phyloP scores from a whole-genome alignment of 495 filamentous ascomycete genomes.

The Cercophora scortea region DNA sequence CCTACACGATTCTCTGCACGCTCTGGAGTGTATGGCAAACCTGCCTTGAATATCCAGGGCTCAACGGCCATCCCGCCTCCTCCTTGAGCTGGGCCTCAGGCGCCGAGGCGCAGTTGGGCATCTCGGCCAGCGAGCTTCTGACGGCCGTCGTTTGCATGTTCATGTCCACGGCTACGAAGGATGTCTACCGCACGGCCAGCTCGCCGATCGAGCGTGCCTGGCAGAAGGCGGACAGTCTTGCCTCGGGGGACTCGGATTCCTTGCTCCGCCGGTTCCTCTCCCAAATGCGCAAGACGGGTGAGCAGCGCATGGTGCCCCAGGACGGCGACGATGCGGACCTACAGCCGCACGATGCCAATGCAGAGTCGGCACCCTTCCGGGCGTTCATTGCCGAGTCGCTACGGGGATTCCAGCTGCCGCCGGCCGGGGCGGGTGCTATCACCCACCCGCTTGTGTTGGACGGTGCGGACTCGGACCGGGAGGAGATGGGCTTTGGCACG shows the following conservation, averaged over 20 bases:
- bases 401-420: neutral
- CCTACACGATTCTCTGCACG: conserved; percentile 9
- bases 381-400: neutral
- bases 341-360: neutral
- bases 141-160: conserved; percentile 11
- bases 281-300: conserved; percentile 2
- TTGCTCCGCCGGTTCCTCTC: conserved; percentile 1
- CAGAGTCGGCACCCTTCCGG: neutral
- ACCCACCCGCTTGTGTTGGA: neutral
- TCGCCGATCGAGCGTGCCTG: neutral
- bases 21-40: conserved; percentile 7
- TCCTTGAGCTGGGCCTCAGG: neutral
- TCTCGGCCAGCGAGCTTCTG: conserved; percentile 13
- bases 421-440: neutral
- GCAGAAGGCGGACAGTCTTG: neutral
- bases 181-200: neutral
- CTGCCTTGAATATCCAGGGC: neutral
- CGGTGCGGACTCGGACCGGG: neutral
- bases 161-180: conserved; percentile 1
- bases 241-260: neutral
- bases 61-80: neutral
- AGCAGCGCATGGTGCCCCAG: conserved; percentile 1
- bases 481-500: too few relatives aligned
- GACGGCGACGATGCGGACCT: neutral
- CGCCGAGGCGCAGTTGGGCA: conserved; percentile 6